Evolutionary conservation across 2,329 filamentous ascomycete species (phyloP).

Genomic region (Fusarium mangiferae): DNA sequence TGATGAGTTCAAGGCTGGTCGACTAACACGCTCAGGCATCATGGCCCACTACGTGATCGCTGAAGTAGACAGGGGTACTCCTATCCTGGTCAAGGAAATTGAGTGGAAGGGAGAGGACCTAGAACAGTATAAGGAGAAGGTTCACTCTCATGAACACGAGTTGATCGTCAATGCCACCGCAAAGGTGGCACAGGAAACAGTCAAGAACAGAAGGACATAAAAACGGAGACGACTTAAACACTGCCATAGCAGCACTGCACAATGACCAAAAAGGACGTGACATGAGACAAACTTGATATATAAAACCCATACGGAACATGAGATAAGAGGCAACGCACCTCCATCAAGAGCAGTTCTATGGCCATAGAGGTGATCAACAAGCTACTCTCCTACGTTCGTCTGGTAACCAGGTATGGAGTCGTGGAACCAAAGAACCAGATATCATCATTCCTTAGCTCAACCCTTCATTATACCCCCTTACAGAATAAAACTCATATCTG

Average conservation of each 20-base stretch:
- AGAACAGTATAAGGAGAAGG: conserved; percentile 73
- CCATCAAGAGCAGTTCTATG: background rate
- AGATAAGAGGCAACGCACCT: background rate
- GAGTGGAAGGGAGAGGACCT: conserved; percentile 72
- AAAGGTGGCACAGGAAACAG: conserved; percentile 56
- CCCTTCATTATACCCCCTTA: background rate
- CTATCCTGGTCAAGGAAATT: conserved; percentile 77
- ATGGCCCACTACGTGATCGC: conserved; percentile 89
- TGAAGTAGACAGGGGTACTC: conserved; percentile 82
- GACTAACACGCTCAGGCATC: conserved; percentile 80
- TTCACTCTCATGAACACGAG: conserved; percentile 81
- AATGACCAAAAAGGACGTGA: background rate
- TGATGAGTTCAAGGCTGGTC: conserved; percentile 72
- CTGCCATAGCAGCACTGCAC: background rate
- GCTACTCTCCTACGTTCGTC: background rate
- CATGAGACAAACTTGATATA: background rate
- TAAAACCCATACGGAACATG: background rate
- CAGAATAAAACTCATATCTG: background rate
- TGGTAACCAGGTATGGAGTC: background rate
- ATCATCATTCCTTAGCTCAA: background rate
- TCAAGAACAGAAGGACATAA: conserved; percentile 29
- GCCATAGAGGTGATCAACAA: background rate
- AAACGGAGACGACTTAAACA: background rate
- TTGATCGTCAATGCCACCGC: conserved; percentile 80
- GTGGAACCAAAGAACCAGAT: background rate